Evolutionary conservation across 2,329 filamentous ascomycete genomes (phyloP), one percentile per base, ranked within the genome.

Genomic region (Lomentospora prolificans): DNA sequence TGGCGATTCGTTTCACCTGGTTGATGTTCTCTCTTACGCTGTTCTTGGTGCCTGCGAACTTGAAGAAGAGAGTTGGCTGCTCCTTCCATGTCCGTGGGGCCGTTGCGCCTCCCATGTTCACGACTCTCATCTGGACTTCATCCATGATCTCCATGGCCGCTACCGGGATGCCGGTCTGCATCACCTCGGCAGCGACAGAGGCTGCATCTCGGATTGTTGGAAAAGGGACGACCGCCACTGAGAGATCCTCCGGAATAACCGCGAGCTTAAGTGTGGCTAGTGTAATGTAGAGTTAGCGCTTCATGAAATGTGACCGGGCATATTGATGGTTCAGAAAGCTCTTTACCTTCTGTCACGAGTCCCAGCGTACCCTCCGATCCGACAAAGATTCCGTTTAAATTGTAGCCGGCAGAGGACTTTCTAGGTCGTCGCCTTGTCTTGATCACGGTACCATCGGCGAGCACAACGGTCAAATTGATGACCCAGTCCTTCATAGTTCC

Each of bases 401-500:
- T 91, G 68, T 94, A 94, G 0, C 89, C 89, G 0, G 89, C 89
- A 1, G 87, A 87, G 0, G 86, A 88, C 67, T 95, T 94, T 57
- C 87, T 77, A 9, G 89, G 89, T n/a, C 89, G 75, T 50, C 82
- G 77, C 55, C 86, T 78, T 0, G 88, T 92, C 72, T 91, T 92
- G 71, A 92, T 86, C 24, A 92, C 71, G 0, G 81, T 86, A 1
- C 88, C 88, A 63, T 92, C 87, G 8, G 88, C 84, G 27, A 92
- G 77, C 1, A 92, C 88, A 1, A 91, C 86, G 0, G 88, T 92
- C 57, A 92, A 70, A 63, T 90, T 90, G 64, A 92, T 82, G 25
- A 92, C 86, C 87, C 87, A 91, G 64, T 92, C 88, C 65, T 89
- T 90, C 88, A 92, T 92, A 0, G 88, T 91, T 5, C 88, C 88